Conservation (phyloP, 768 basidiomycete genomes). For the Tulasnella sp. region DNA sequence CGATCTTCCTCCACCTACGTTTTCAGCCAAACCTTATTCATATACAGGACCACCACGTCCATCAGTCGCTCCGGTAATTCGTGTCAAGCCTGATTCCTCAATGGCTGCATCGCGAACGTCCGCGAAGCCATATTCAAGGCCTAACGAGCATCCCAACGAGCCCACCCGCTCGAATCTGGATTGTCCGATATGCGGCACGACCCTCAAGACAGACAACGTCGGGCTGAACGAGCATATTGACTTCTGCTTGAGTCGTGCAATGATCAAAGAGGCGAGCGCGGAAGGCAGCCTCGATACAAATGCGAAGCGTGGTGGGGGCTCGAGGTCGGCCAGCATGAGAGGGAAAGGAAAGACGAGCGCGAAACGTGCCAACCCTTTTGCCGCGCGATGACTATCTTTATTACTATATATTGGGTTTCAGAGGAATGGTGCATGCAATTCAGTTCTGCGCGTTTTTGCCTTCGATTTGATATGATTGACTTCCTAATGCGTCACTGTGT, state of each 20-base stretch:
- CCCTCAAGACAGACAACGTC: constrained; percentile 56
- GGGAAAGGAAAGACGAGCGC: background rate
- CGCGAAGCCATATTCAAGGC: background rate
- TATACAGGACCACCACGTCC: background rate
- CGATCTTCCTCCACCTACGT: background rate
- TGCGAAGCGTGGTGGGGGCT: background rate
- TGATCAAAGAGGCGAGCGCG: constrained; percentile 58
- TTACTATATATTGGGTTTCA: too few relatives aligned
- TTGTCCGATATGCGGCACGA: constrained; percentile 65
- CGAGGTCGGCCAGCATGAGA: background rate
- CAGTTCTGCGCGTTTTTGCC: too few relatives aligned
- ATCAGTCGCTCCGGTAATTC: too few relatives aligned
- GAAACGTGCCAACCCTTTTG: background rate
- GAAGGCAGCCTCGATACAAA: constrained; percentile 1
- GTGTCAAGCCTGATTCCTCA: too few relatives aligned
- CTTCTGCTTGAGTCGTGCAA: constrained; percentile 70
- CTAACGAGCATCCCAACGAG: background rate
- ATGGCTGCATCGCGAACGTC: background rate
- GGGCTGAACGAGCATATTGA: constrained; percentile 82
- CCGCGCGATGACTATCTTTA: background rate
- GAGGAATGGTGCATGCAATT: too few relatives aligned
- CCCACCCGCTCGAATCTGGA: constrained; percentile 11
- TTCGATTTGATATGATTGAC: too few relatives aligned
- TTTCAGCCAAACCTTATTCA: background rate
- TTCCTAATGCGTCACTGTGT: too few relatives aligned